phyloP scores from a whole-genome alignment of 768 basidiomycete genomes.

The Leccinum ochraceum region DNA sequence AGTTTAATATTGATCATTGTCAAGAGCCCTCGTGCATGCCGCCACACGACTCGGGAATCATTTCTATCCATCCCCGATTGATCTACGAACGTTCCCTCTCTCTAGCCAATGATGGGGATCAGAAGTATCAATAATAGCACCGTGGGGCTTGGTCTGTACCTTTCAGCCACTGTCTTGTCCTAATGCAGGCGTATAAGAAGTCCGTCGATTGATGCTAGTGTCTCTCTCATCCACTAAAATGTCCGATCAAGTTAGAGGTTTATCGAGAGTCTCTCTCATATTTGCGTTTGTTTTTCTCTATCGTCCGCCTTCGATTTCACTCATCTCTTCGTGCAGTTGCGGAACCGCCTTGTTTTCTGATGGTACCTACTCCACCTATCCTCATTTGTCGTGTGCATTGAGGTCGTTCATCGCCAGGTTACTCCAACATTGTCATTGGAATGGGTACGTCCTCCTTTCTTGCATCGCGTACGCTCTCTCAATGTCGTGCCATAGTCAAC shows the following conservation, averaged over 20 bases:
- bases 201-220: neutral
- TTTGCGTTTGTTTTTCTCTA: slow-evolving; percentile 64
- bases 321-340: slow-evolving; percentile 47
- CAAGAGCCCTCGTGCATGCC: neutral
- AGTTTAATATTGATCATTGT: neutral
- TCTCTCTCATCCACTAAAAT: slow-evolving; percentile 13
- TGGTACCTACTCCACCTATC: slow-evolving; percentile 42
- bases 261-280: slow-evolving; percentile 72
- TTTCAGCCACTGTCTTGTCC: slow-evolving; percentile 1
- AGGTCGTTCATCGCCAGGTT: slow-evolving; percentile 47
- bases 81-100: slow-evolving; percentile 25
- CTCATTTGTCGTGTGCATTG: neutral
- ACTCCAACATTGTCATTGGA: slow-evolving; percentile 80
- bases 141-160: neutral
- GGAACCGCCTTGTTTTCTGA: slow-evolving; percentile 89
- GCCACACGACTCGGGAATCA: neutral
- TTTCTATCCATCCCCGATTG: neutral
- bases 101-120: slow-evolving; percentile 15
- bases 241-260: slow-evolving; percentile 18
- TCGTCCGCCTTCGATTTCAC: neutral
- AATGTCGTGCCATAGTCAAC: slow-evolving; percentile 49
- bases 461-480: neutral
- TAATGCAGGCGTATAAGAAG: slow-evolving; percentile 15
- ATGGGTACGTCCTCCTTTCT: slow-evolving; percentile 49
- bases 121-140: neutral